A percentile compares a stretch with the other conserved stretches of the same genome.
Evolutionary conservation across 2,329 filamentous ascomycete genomes (phyloP).

Genomic region (Phialocephala sp.): DNA sequence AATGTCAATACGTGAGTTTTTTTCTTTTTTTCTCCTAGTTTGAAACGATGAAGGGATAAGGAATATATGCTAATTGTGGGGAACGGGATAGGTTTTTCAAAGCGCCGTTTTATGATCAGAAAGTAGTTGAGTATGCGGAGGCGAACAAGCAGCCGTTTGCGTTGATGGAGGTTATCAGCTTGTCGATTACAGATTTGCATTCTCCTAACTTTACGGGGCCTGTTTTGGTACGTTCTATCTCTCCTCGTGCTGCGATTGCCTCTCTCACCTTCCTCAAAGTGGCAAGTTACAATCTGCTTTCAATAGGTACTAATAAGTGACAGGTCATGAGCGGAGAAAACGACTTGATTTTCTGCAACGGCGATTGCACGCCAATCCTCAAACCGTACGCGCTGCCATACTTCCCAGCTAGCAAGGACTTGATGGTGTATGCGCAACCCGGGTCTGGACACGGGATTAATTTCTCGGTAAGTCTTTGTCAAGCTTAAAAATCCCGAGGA

Average conservation of each 20-base stretch:
- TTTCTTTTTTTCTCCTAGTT: background rate
- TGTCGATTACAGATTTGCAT: constrained; percentile 15
- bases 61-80: background rate
- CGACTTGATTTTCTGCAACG: constrained; percentile 24
- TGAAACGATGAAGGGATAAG: background rate
- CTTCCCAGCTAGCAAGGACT: constrained; percentile 15
- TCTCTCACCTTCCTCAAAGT: background rate
- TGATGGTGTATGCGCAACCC: constrained; percentile 13
- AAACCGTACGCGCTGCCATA: background rate
- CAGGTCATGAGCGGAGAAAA: constrained; percentile 21
- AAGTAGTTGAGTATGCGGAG: constrained; percentile 18
- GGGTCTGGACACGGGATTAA: constrained; percentile 18
- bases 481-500: too few species aligned
- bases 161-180: constrained; percentile 21
- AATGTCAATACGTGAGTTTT: constrained; percentile 33
- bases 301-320: background rate
- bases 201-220: constrained; percentile 14
- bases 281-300: background rate
- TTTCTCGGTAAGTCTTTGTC: constrained; percentile 10
- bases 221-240: constrained; percentile 9
- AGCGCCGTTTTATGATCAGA: constrained; percentile 17
- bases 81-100: constrained; percentile 23
- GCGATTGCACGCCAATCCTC: constrained; percentile 14
- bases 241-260: background rate
- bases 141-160: constrained; percentile 18